Percentiles rank a stretch among this genome's conserved stretches.
Conservation (phyloP, 495 filamentous ascomycete species). For the Aspergillus incahuasiensis region DNA sequence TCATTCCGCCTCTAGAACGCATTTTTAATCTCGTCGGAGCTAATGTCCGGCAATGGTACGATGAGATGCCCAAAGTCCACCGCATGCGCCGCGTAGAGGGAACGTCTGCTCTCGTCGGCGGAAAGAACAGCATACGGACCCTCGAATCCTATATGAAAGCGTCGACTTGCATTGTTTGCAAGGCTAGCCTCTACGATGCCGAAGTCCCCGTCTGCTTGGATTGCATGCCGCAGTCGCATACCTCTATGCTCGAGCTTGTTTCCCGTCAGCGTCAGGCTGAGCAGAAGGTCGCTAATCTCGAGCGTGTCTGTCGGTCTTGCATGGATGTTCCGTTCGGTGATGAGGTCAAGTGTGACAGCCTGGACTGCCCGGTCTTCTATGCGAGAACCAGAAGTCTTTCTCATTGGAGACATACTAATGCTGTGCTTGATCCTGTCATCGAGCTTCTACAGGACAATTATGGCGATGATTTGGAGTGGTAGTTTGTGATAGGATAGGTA, state of each 20-base stretch:
- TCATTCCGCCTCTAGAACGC: conserved; percentile 90
- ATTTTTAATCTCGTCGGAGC: conserved; percentile 97
- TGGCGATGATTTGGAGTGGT: conserved; percentile 43
- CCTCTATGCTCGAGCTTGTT: conserved; percentile 58
- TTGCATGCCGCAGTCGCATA: conserved; percentile 54
- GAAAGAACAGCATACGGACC: conserved; percentile 51
- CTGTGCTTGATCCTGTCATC: conserved; percentile 52
- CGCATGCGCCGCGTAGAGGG: conserved; percentile 58
- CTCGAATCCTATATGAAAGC: conserved; percentile 85
- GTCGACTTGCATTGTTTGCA: conserved; percentile 73
- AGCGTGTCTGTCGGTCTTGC: conserved; percentile 77
- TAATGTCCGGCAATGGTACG: conserved; percentile 87
- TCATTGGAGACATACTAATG: conserved; percentile 53
- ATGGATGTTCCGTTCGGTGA: conserved; percentile 66
- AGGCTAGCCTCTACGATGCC: conserved; percentile 54
- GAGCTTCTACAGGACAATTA: conserved; percentile 48
- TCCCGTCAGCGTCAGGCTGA: conserved; percentile 58
- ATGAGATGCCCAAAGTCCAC: conserved; percentile 91
- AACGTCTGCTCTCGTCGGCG: conserved; percentile 10
- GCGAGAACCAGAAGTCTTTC: conserved; percentile 68
- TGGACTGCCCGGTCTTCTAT: conserved; percentile 93
- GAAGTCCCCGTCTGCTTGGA: conserved; percentile 52
- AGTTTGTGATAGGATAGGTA: not conserved
- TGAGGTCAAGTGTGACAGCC: conserved; percentile 77
- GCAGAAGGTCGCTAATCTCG: conserved; percentile 59